Evolutionary conservation across 2,329 filamentous ascomycete species (phyloP).

Genomic region (Hirsutella minnesotensis): DNA sequence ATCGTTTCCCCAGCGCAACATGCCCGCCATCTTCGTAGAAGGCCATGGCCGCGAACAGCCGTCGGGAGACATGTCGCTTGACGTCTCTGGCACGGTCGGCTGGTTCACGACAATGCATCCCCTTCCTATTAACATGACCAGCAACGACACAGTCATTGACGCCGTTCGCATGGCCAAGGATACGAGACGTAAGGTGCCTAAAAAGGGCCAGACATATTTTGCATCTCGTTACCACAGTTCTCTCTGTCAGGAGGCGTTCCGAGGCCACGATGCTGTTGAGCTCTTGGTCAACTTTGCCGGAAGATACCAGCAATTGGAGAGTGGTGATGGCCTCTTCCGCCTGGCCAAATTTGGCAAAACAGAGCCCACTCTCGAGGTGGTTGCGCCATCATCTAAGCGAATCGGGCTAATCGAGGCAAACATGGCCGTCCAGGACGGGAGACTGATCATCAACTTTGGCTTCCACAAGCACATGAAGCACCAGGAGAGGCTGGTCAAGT

Average conservation of each 20-base stretch:
- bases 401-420: neutral
- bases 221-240: neutral
- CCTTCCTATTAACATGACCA: constrained; percentile 2
- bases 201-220: neutral
- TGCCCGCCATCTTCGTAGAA: constrained; percentile 19
- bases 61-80: constrained; percentile 14
- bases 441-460: neutral
- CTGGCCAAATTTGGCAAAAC: too few relatives aligned
- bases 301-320: neutral
- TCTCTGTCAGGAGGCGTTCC: neutral
- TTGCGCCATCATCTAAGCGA: neutral
- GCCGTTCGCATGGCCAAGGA: neutral
- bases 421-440: neutral
- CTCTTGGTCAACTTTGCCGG: neutral
- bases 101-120: constrained; percentile 25
- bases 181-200: neutral
- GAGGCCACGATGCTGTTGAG: neutral
- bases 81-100: constrained; percentile 21
- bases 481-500: neutral
- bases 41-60: constrained; percentile 22
- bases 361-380: too few relatives aligned
- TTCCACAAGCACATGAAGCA: neutral
- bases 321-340: neutral
- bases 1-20: constrained; percentile 15
- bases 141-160: neutral